phyloP scores from a whole-genome alignment of 257 asterid genomes.

The Verbascum thapsus region DNA sequence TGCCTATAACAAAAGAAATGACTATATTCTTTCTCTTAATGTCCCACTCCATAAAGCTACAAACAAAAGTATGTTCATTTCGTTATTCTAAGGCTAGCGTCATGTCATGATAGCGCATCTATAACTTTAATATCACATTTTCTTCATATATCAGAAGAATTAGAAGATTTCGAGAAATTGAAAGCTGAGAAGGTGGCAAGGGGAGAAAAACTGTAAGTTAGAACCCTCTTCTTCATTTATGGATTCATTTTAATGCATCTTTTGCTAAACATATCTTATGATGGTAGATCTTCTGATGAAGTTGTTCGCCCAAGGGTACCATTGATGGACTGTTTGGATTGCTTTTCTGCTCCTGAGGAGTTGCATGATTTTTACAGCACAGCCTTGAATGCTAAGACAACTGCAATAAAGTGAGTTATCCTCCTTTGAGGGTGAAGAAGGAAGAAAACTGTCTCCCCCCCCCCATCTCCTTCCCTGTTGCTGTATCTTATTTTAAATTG shows the following conservation, averaged over 20 bases:
- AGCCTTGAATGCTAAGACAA: slow-evolving; percentile 74
- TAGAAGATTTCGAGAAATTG: slow-evolving; percentile 67
- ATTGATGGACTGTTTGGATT: slow-evolving; percentile 79
- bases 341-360: slow-evolving; percentile 87
- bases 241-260: slow-evolving; percentile 20
- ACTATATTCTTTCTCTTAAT: slow-evolving; percentile 77
- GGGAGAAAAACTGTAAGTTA: slow-evolving; percentile 84
- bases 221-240: slow-evolving; percentile 20
- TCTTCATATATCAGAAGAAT: slow-evolving; percentile 55
- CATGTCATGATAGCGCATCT: slow-evolving; percentile 22
- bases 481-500: slow-evolving; percentile 6
- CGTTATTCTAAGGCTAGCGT: slow-evolving; percentile 17
- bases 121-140: slow-evolving; percentile 29
- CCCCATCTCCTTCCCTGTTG: background rate
- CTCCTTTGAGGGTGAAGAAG: slow-evolving; percentile 10
- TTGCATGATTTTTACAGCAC: slow-evolving; percentile 87
- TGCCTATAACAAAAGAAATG: slow-evolving; percentile 78
- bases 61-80: slow-evolving; percentile 73
- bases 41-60: slow-evolving; percentile 88
- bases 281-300: slow-evolving; percentile 70
- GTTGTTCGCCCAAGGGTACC: slow-evolving; percentile 93
- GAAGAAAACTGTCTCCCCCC: slow-evolving; percentile 3
- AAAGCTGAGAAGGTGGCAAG: slow-evolving; percentile 73
- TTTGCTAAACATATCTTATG: slow-evolving; percentile 27
- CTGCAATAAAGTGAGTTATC: slow-evolving; percentile 76